Conservation (phyloP, 2,329 filamentous ascomycete species). For the Curvularia spicifera region DNA sequence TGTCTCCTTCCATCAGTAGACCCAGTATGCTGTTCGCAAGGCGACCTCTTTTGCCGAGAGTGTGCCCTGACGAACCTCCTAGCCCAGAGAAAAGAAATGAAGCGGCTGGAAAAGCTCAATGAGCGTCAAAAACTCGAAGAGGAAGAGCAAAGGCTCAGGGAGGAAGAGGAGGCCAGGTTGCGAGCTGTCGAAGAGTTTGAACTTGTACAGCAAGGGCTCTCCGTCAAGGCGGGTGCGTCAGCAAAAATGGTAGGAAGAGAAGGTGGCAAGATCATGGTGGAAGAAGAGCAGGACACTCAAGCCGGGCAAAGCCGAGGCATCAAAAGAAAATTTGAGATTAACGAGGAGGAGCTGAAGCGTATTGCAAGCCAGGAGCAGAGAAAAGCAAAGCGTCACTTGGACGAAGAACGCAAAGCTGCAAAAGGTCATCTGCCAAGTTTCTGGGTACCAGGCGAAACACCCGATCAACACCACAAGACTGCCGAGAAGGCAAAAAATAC, state of each 20-base stretch:
- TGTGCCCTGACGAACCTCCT: constrained; percentile 92
- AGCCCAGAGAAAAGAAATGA: constrained; percentile 89
- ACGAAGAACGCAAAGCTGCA: constrained; percentile 70
- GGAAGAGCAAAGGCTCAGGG: constrained; percentile 64
- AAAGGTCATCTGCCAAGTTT: constrained; percentile 81
- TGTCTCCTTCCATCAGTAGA: constrained; percentile 82
- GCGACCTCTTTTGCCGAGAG: constrained; percentile 94
- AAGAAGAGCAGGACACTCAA: constrained; percentile 44
- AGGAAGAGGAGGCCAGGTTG: constrained; percentile 72
- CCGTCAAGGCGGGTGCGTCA: constrained; percentile 47
- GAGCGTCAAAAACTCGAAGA: constrained; percentile 68
- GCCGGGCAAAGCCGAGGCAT: constrained; percentile 47
- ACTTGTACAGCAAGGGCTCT: constrained; percentile 72
- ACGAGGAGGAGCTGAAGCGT: constrained; percentile 75
- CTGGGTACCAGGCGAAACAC: constrained; percentile 88
- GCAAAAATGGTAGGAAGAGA: constrained; percentile 51
- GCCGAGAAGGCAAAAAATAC: constrained; percentile 61
- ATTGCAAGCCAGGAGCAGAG: constrained; percentile 73
- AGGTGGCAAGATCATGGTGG: constrained; percentile 54
- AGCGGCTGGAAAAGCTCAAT: constrained; percentile 72
- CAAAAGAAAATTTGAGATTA: constrained; percentile 83
- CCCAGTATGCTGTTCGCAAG: constrained; percentile 77
- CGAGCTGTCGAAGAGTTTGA: constrained; percentile 84
- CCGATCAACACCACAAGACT: constrained; percentile 60
- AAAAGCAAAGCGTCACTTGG: constrained; percentile 72